Evolutionary conservation across 1,284 basidiomycete genomes (phyloP), one percentile per base, ranked within the genome.

Genomic region (Ustilago nuda): DNA sequence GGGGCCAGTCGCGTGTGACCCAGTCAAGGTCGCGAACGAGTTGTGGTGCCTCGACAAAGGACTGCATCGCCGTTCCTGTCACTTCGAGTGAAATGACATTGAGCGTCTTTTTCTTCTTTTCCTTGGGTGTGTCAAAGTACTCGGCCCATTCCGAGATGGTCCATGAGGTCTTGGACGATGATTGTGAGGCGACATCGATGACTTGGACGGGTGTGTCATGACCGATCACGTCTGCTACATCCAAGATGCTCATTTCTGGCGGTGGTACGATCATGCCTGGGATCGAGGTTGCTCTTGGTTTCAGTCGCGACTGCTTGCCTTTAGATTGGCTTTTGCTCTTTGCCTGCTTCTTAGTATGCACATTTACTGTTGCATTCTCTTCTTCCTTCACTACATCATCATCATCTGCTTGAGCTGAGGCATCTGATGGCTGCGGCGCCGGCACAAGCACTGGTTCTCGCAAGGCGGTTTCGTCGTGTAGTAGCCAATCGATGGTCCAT

Each of bases 1-100:
- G 32, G 0, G 93, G 94, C 96, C 96, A 99, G 85, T 92, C 94
- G 77, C 92, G 93, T 83, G 97, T 94, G 11, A 98, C 95, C 96
- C 96, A 99, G 82, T 98, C 96, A 71, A 97, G 86, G 67, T 98
- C 93, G 69, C 92, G 89, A 23, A 83, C 79, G 15, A 83, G 55
- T 37, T 90, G 89, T 0, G 96, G 96, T 8, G 95, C 94, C 8
- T 91, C 87, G 30, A 99, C 91, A 81, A 89, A 89, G 72, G 92
- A 90, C 7, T 91, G 92, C 32, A 95, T 88, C 39, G 89, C 88
- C 1, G 92, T 93, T 2, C 91, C 92, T 0, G 92, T 92, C 37
- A 95, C 91, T 85, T 95, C 94, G 58, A 95, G 88, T 7, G 92
- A 93, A 72, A 96, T 96, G 51, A 96, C 92, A 81, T 96, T 96